These are phyloP conservation scores for Cryphonectria japonica DNA, from an alignment of 2,329 filamentous ascomycete species.

Conservation along the genomic window DNA sequence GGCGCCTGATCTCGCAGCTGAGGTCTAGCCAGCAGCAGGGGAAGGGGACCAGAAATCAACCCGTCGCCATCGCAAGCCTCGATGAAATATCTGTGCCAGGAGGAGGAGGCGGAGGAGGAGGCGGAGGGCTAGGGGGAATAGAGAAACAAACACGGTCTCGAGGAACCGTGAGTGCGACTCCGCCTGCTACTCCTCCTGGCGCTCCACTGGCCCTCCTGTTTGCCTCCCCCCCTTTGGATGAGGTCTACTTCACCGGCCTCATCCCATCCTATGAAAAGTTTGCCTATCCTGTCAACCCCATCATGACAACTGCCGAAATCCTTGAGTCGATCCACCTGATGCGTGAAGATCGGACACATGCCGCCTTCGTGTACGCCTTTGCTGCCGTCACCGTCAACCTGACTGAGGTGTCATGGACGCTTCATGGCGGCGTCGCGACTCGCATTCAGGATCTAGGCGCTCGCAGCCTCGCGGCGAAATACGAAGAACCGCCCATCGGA, in stretches of 20 bases:
- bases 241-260: conserved; percentile 45
- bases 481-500: neutral
- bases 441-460: neutral
- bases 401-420: conserved; percentile 32
- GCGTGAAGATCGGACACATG: conserved; percentile 42
- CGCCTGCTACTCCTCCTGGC: neutral
- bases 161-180: neutral
- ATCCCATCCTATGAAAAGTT: conserved; percentile 48
- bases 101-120: neutral
- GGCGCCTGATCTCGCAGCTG: neutral
- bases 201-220: neutral
- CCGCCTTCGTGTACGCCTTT: conserved; percentile 49
- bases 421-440: neutral
- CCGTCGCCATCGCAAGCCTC: neutral
- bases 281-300: conserved; percentile 52
- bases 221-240: conserved; percentile 11
- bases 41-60: neutral
- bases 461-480: neutral
- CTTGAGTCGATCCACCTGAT: conserved; percentile 40
- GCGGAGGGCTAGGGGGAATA: no score
- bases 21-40: neutral
- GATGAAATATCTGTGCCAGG: neutral
- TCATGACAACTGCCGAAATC: conserved; percentile 48
- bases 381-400: conserved; percentile 50
- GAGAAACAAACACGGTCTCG: neutral